These are phyloP conservation scores for Seiridium unicorne DNA, from an alignment of 2,329 filamentous ascomycete species.

Conservation along the genomic window DNA sequence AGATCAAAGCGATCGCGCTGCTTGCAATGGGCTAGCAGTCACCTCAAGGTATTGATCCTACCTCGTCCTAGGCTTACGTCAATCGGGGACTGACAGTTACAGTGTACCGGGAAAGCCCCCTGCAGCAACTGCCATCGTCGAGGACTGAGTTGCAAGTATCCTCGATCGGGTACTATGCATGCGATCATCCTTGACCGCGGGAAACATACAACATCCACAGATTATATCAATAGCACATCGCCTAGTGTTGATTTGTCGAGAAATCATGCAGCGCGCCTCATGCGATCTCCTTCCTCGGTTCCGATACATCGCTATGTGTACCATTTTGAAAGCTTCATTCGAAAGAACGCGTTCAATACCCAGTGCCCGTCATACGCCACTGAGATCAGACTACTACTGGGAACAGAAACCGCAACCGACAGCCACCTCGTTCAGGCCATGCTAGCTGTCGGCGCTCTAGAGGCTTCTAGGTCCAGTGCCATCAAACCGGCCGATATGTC, in stretches of 20 bases:
- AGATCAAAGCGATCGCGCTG: constrained; percentile 9
- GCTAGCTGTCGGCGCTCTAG: constrained; percentile 3
- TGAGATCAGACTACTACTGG: background rate
- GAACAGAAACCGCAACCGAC: too few relatives aligned
- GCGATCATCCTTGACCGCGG: constrained; percentile 5
- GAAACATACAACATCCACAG: constrained; percentile 2
- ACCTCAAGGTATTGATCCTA: constrained; percentile 7
- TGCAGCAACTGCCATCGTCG: constrained; percentile 8
- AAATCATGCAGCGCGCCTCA: background rate
- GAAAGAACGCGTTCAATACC: constrained; percentile 3
- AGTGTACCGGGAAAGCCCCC: background rate
- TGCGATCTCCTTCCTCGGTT: background rate
- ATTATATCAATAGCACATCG: background rate
- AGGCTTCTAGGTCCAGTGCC: background rate
- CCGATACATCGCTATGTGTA: background rate
- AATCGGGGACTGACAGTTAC: background rate
- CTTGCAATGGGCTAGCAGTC: constrained; percentile 2
- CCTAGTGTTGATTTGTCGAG: background rate
- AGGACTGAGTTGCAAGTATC: constrained; percentile 2
- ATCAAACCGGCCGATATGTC: background rate
- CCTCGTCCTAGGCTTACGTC: background rate
- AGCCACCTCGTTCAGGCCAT: background rate
- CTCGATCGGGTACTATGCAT: background rate
- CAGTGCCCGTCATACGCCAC: background rate
- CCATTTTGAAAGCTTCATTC: constrained; percentile 8